phyloP scores from a whole-genome alignment of 768 basidiomycete species.

The Brasilioporus rufonigricans region DNA sequence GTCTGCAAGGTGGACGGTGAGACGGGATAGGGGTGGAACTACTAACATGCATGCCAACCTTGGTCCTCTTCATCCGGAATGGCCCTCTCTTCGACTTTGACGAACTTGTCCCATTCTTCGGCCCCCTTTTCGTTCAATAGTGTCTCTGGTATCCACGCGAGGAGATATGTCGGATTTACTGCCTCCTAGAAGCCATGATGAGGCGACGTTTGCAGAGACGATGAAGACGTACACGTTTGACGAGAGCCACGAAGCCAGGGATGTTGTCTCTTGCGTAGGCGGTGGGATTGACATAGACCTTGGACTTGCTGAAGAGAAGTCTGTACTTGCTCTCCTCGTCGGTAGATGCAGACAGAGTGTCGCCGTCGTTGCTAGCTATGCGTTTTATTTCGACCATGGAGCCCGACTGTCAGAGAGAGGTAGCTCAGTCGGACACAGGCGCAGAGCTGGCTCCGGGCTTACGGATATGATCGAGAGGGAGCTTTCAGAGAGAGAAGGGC shows the following conservation, averaged over 20 bases:
- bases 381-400: slow-evolving; percentile 81
- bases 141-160: slow-evolving; percentile 93
- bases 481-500: slow-evolving; percentile 41
- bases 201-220: slow-evolving; percentile 2
- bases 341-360: slow-evolving; percentile 3
- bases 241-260: slow-evolving; percentile 88
- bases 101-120: slow-evolving; percentile 88
- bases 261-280: slow-evolving; percentile 91
- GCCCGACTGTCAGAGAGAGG: slow-evolving; percentile 33
- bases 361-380: slow-evolving; percentile 22
- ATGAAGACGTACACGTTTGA: slow-evolving; percentile 68
- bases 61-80: slow-evolving; percentile 64
- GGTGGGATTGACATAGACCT: slow-evolving; percentile 95
- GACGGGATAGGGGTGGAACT: background rate
- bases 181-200: slow-evolving; percentile 53
- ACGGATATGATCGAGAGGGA: slow-evolving; percentile 49
- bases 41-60: slow-evolving; percentile 44
- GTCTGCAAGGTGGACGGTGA: slow-evolving; percentile 43
- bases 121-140: slow-evolving; percentile 79
- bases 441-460: slow-evolving; percentile 17
- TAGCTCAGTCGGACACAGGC: slow-evolving; percentile 3
- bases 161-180: slow-evolving; percentile 68
- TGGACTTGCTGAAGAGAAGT: slow-evolving; percentile 86
- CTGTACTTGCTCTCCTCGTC: slow-evolving; percentile 65
- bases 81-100: slow-evolving; percentile 73